These are phyloP conservation scores for Septoria petroselini DNA, from an alignment of 2,329 filamentous ascomycete species.

Conservation along the genomic window DNA sequence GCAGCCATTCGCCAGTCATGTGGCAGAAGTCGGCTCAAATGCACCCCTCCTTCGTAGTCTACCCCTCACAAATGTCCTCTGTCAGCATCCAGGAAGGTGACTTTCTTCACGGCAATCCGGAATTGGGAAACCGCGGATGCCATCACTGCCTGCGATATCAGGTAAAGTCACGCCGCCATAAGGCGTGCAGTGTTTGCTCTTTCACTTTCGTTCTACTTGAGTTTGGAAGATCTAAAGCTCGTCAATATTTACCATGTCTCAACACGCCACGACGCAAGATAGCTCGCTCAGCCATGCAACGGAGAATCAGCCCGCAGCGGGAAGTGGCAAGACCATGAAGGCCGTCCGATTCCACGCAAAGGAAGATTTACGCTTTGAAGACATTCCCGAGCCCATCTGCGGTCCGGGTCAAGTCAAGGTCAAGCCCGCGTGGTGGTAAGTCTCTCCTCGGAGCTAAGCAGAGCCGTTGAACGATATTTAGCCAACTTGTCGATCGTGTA, in stretches of 20 bases:
- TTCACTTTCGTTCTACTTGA: neutral
- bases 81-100: constrained; percentile 2
- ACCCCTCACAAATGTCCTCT: constrained; percentile 1
- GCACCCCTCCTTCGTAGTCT: constrained; percentile 1
- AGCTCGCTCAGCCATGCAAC: constrained; percentile 11
- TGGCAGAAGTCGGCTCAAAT: too few relatives aligned
- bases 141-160: constrained; percentile 4
- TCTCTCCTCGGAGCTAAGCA: neutral
- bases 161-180: neutral
- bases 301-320: constrained; percentile 14
- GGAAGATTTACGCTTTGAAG: constrained; percentile 38
- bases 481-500: constrained; percentile 6
- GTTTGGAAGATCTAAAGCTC: neutral
- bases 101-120: neutral
- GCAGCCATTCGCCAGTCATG: too few relatives aligned
- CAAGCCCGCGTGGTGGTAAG: constrained; percentile 40
- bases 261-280: constrained; percentile 16
- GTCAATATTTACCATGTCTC: constrained; percentile 9
- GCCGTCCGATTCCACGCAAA: constrained; percentile 41
- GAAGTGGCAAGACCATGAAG: constrained; percentile 33
- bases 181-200: neutral
- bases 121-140: constrained; percentile 7
- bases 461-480: neutral
- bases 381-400: constrained; percentile 36
- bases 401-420: constrained; percentile 39